Evolutionary conservation across 805 yeast genomes (phyloP).

Genomic region (Metschnikowia picachoensis): DNA sequence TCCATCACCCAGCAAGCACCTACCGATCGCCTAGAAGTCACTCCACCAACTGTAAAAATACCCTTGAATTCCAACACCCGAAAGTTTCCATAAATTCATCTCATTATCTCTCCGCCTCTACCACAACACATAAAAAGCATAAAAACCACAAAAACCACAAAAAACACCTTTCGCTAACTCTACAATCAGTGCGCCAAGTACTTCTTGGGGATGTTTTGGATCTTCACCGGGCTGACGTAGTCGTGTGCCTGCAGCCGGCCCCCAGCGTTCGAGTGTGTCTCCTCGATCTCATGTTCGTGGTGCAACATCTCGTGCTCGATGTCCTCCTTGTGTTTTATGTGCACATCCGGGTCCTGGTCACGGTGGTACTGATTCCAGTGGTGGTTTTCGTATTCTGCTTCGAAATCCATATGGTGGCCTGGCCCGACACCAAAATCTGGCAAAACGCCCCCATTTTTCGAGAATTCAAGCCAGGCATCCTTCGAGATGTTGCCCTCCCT

Average conservation of each 20-base stretch:
- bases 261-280: constrained; percentile 33
- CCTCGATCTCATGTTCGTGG: constrained; percentile 82
- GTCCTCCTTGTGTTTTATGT: constrained; percentile 80
- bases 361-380: constrained; percentile 85
- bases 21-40: too few relatives aligned
- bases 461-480: constrained; percentile 68
- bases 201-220: constrained; percentile 32
- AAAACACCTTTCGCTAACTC: too few relatives aligned
- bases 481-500: constrained; percentile 59
- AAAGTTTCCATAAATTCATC: too few relatives aligned
- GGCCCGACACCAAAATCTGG: constrained; percentile 94
- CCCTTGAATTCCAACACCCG: too few relatives aligned
- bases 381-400: constrained; percentile 88
- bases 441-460: constrained; percentile 60
- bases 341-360: constrained; percentile 78
- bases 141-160: too few relatives aligned
- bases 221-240: constrained; percentile 26
- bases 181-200: constrained; percentile 16
- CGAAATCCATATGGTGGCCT: constrained; percentile 93
- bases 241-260: constrained; percentile 28
- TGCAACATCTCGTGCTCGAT: constrained; percentile 81
- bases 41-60: too few relatives aligned
- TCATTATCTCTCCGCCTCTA: too few relatives aligned
- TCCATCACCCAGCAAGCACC: too few relatives aligned
- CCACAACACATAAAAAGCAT: too few relatives aligned